Evolutionary conservation across 768 basidiomycete genomes (phyloP).

Genomic region (Austroboletus eburneus): DNA sequence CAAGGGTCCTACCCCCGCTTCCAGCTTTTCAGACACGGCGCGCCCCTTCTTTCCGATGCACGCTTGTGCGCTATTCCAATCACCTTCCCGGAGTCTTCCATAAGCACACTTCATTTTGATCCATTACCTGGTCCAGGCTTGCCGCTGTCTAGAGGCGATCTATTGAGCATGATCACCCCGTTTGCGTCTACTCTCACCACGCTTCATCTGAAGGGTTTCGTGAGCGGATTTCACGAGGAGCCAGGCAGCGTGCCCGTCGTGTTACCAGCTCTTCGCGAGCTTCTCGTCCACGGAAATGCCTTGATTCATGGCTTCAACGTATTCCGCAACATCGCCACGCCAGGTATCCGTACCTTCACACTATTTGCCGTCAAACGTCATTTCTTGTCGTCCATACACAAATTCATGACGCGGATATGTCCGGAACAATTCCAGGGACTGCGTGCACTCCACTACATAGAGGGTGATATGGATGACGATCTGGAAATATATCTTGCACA

Average conservation of each 20-base stretch:
- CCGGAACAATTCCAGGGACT: constrained; percentile 33
- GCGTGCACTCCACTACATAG: constrained; percentile 30
- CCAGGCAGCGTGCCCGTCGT: constrained; percentile 31
- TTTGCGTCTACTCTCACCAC: constrained; percentile 26
- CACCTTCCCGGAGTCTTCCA: constrained; percentile 24
- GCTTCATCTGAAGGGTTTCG: constrained; percentile 31
- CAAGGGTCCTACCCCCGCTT: constrained; percentile 28
- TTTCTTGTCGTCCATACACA: constrained; percentile 32
- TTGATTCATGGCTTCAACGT: constrained; percentile 32
- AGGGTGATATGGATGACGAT: constrained; percentile 33
- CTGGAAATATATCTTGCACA: constrained; percentile 32
- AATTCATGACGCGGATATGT: constrained; percentile 32
- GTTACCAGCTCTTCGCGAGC: constrained; percentile 26
- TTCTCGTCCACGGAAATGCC: constrained; percentile 30
- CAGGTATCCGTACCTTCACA: constrained; percentile 22
- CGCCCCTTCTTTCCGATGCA: constrained; percentile 27
- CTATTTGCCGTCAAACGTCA: constrained; percentile 26
- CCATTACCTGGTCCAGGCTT: constrained; percentile 28
- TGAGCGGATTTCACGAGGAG: constrained; percentile 31
- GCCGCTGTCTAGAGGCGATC: constrained; percentile 25
- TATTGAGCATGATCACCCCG: constrained; percentile 29
- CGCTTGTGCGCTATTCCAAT: constrained; percentile 33
- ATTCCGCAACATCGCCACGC: constrained; percentile 34
- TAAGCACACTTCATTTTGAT: constrained; percentile 34
- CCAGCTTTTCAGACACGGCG: constrained; percentile 31